Base-by-base conservation (phyloP, 2,329 filamentous ascomycete species). In the Aspergillus tamarii region DNA sequence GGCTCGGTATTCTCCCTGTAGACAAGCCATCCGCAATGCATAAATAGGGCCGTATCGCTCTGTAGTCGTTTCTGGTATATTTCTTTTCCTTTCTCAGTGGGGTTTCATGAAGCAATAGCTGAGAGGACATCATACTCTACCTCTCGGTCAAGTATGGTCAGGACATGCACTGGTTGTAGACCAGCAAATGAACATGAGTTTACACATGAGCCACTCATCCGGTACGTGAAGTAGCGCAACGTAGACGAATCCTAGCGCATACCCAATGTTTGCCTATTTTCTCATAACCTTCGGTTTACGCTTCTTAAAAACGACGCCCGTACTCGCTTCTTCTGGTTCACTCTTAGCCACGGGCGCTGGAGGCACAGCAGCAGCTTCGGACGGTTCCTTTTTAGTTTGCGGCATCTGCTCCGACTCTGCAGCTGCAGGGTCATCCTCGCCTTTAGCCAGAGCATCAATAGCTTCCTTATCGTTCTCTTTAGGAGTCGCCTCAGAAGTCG, bases 261-360 rank as follows among this genome's bases (percentile, higher is more conserved):
- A 34, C 12, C 48, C 48, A 32, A 9, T 21, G 28, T 32, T 48
- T 41, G 23, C 46, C 65, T 71, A 80, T 72, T 77, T 77, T 69
- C 76, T 79, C 69, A 76, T 75, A 57, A 74, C 69, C 70, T 83
- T 84, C 2, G 80, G 75, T 67, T 82, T 83, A 66, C 82, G 81
- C 67, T 83, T 83, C 68, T 83, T 84, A 74, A 84, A 84, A 26
- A 83, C 69, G 46, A 82, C 74, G 4, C 75, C 77, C 5, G 73
- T 61, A 6, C 64, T 65, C 23, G 64, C 60, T 36, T 74, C 73
- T 57, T 74, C 69, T 5, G 46, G 57, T 34, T 69, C 69, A 0
- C 65, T 64, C 63, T 68, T 66, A 14, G 63, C 59, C 8, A 23
- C 45, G 1, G 61, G 50, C 10, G 58, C 56, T 26, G 54, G 32